Conservation (phyloP, 768 basidiomycete genomes). For the Xanthoconium purpureum region DNA sequence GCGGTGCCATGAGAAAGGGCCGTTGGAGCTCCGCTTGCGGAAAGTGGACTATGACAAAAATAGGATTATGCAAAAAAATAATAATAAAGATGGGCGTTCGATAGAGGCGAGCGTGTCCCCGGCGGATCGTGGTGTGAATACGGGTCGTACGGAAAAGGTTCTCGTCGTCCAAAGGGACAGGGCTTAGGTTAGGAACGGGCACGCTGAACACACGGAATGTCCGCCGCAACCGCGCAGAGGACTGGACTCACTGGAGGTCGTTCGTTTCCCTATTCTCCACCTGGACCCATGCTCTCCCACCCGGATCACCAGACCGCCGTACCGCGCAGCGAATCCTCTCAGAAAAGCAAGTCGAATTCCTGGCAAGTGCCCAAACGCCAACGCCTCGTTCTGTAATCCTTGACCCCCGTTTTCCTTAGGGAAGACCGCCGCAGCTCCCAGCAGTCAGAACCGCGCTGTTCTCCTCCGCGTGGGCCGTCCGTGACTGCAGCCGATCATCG, state of each 20-base stretch:
- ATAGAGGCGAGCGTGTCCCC: conserved; percentile 1
- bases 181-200: not conserved
- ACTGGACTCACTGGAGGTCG: conserved; percentile 5
- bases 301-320: conserved; percentile 30
- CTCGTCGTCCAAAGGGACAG: not conserved
- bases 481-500: conserved; percentile 32
- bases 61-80: conserved; percentile 8
- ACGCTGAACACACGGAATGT: conserved; percentile 17
- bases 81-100: conserved; percentile 13
- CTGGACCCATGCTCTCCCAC: conserved; percentile 27
- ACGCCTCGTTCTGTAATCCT: conserved; percentile 17
- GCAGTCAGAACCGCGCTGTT: conserved; percentile 18
- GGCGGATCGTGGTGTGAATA: conserved; percentile 19
- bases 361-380: conserved; percentile 28
- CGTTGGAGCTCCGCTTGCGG: conserved; percentile 29
- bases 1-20: conserved; percentile 21
- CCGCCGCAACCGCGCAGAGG: conserved; percentile 3
- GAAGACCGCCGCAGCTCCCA: conserved; percentile 27
- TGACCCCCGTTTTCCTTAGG: conserved; percentile 21
- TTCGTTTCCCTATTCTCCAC: conserved; percentile 19
- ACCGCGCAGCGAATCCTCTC: conserved; percentile 26
- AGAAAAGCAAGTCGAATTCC: conserved; percentile 24
- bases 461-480: conserved; percentile 24
- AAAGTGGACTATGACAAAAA: conserved; percentile 7
- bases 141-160: not conserved